Percentiles rank a stretch among this genome's conserved stretches.
phyloP scores from a whole-genome alignment of 495 filamentous ascomycete species.

The Cercophora samala region DNA sequence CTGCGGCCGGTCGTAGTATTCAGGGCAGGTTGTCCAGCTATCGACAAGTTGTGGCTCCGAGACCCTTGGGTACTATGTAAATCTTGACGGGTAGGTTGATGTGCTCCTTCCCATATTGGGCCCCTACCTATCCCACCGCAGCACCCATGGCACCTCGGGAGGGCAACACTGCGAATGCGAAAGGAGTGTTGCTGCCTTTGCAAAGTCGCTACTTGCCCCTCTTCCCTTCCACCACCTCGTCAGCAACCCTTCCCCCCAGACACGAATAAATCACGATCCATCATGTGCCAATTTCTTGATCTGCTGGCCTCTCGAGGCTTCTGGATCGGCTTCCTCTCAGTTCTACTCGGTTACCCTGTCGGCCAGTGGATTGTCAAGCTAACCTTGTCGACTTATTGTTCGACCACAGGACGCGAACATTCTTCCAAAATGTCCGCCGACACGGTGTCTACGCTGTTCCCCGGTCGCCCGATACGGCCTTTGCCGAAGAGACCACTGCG shows the following conservation, averaged over 20 bases:
- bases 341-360: conserved; percentile 18
- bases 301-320: neutral
- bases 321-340: neutral
- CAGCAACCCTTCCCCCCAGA: neutral
- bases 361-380: conserved; percentile 12
- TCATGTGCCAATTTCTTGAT: neutral
- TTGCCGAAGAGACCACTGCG: conserved; percentile 83
- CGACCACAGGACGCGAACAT: conserved; percentile 21
- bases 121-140: neutral
- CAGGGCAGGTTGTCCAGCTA: too few species aligned
- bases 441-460: conserved; percentile 70
- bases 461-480: conserved; percentile 88
- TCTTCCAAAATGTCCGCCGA: conserved; percentile 59
- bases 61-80: conserved; percentile 26
- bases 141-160: neutral
- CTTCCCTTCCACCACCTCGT: neutral
- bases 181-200: neutral
- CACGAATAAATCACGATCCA: neutral
- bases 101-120: conserved; percentile 6
- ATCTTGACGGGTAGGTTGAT: conserved; percentile 24
- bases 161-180: neutral
- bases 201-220: conserved; percentile 1
- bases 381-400: neutral
- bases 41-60: neutral
- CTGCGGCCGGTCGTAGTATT: neutral